Evolutionary conservation across 176 grass and related monocot species (phyloP).

Genomic region (Avena atlantica): DNA sequence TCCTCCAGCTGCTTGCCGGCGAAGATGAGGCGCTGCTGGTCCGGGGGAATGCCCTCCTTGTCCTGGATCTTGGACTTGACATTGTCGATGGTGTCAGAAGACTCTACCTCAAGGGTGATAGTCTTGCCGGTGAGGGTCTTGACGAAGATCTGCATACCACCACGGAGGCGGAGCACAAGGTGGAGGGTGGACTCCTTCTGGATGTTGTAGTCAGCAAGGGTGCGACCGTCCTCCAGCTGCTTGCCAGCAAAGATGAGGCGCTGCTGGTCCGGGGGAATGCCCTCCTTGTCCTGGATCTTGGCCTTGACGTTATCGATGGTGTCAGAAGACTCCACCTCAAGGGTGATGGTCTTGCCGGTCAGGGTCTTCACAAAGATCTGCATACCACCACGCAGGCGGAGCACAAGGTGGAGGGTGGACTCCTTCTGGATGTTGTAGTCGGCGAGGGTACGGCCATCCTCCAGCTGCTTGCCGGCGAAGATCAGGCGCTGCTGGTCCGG

Average conservation of each 20-base stretch:
- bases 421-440: too few relatives aligned
- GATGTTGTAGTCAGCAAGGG: conserved; percentile 68
- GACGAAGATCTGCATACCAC: conserved; percentile 77
- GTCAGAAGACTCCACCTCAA: conserved; percentile 55
- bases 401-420: too few relatives aligned
- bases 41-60: conserved; percentile 76
- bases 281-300: conserved; percentile 91
- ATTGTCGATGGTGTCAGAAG: conserved; percentile 65
- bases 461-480: conserved; percentile 69
- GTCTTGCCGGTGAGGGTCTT: conserved; percentile 89
- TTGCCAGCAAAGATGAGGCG: conserved; percentile 52
- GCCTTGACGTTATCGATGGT: conserved; percentile 76
- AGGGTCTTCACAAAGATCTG: too few relatives aligned
- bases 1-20: conserved; percentile 76
- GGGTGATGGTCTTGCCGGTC: conserved; percentile 62
- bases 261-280: conserved; percentile 72
- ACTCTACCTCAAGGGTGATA: conserved; percentile 64
- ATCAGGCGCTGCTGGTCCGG: conserved; percentile 85
- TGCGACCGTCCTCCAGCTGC: conserved; percentile 66
- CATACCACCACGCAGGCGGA: too few relatives aligned
- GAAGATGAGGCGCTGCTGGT: conserved; percentile 73
- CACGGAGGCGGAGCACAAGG: conserved; percentile 44
- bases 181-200: conserved; percentile 75
- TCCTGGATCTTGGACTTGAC: conserved; percentile 88
- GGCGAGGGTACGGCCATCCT: too few relatives aligned